These are phyloP conservation scores for Verbascum thapsus DNA, from an alignment of 257 asterid species.

Conservation along the genomic window DNA sequence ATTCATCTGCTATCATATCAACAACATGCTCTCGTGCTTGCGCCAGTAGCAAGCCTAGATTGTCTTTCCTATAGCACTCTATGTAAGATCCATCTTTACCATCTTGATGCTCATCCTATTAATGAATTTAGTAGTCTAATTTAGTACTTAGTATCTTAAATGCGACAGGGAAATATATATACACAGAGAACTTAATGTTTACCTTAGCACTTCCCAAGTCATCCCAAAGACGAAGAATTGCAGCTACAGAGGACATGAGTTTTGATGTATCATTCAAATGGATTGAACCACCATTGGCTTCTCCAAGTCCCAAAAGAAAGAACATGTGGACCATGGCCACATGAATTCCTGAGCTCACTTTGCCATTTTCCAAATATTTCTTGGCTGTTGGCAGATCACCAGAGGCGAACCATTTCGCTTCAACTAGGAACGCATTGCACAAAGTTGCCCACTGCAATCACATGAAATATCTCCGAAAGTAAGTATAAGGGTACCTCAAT, in stretches of 20 bases:
- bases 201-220: constrained; percentile 46
- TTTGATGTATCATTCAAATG: constrained; percentile 20
- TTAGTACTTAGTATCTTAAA: no score
- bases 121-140: not conserved
- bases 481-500: constrained; percentile 33
- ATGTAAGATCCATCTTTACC: constrained; percentile 43
- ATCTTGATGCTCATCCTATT: constrained; percentile 44
- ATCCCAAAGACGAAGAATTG: constrained; percentile 50
- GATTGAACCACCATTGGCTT: not conserved
- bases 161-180: not conserved
- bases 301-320: constrained; percentile 36
- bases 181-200: not conserved
- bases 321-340: constrained; percentile 30
- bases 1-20: constrained; percentile 30
- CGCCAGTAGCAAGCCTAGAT: not conserved
- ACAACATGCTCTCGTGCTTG: constrained; percentile 29
- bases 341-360: constrained; percentile 41
- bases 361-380: constrained; percentile 38
- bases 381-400: constrained; percentile 30
- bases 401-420: constrained; percentile 43
- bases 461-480: not conserved
- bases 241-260: constrained; percentile 32
- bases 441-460: constrained; percentile 46
- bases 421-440: constrained; percentile 58
- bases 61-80: constrained; percentile 36